These are phyloP conservation scores for Recurvomyces mirabilis DNA, from an alignment of 495 filamentous ascomycete species.

Conservation along the genomic window DNA sequence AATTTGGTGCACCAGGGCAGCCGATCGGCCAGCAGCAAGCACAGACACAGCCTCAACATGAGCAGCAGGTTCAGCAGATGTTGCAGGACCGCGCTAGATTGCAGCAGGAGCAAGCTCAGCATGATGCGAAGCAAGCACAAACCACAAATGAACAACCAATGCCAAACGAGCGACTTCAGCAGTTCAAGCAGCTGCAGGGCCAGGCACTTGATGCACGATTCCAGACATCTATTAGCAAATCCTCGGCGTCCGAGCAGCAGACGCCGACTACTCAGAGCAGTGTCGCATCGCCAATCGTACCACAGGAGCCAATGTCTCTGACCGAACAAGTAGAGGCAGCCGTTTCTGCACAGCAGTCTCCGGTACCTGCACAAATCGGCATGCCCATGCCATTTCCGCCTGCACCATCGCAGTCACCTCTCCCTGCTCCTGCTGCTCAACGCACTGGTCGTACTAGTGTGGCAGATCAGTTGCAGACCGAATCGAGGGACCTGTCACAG, in stretches of 20 bases:
- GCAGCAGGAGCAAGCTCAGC: conserved; percentile 53
- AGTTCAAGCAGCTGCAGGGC: conserved; percentile 46
- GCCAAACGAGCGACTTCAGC: conserved; percentile 48
- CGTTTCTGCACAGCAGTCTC: conserved; percentile 52
- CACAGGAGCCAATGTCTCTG: conserved; percentile 45
- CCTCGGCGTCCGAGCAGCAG: conserved; percentile 7
- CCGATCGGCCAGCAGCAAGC: conserved; percentile 37
- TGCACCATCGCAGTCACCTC: conserved; percentile 59
- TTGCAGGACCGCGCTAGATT: conserved; percentile 50
- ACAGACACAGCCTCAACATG: conserved; percentile 41
- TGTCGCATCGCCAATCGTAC: conserved; percentile 9
- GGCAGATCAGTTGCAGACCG: conserved; percentile 64
- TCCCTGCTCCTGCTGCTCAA: conserved; percentile 79
- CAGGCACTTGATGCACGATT: conserved; percentile 16
- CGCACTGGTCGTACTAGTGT: conserved; percentile 64
- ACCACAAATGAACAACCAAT: conserved; percentile 41
- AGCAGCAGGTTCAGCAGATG: conserved; percentile 49
- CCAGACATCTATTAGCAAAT: conserved; percentile 6
- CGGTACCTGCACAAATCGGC: conserved; percentile 41
- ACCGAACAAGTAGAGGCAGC: conserved; percentile 86
- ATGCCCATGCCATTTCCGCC: conserved; percentile 74
- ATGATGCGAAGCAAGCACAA: conserved; percentile 36
- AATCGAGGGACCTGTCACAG: conserved; percentile 61
- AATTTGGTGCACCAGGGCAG: conserved; percentile 42
- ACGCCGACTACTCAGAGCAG: conserved; percentile 15